Evolutionary conservation across 805 yeast genomes (phyloP), one percentile per base, ranked within the genome.

Genomic region (Starmerella apis): DNA sequence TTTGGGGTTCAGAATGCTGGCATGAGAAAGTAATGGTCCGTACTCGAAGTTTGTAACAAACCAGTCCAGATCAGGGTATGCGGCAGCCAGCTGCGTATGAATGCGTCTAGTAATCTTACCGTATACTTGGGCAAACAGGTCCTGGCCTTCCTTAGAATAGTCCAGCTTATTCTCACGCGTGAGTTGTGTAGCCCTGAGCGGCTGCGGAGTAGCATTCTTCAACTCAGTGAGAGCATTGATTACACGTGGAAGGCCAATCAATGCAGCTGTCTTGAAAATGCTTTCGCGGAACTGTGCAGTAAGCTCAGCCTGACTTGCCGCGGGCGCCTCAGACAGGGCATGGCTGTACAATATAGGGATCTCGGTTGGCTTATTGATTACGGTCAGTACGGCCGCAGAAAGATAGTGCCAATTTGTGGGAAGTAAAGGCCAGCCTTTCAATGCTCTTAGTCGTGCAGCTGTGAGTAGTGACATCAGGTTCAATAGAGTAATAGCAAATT

Each of bases 1-100:
- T 55, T 70, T 72, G 1, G 83, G 79, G 3, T 71, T 61, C 25
- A 88, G 65, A 1, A 86, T 72, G 2, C 72, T 80, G 16, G 79
- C 75, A 63, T 67, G 82, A 19, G 94, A 81, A 53, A 88, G 71
- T 30, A 88, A 66, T 4, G 94, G 86, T 0, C 85, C 77, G 62
- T 88, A 88, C 14, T 83, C 88, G 61, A 81, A 79, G 48, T 78
- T 76, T 46, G 80, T 68, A 0, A 90, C 78, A 60, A 74, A 83
- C 52, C 75, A 71, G 81, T 90, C 84, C 52, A 88, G 71, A 63
- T 88, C 96, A 0, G 95, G 95, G 64, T 86, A 86, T 14, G 95
- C 83, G 0, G 75, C 68, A 48, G 70, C 64, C 76, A 88, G 70
- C 60, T 86, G 92, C 42, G 71, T 71, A 33, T 72, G 72, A 24